A percentile compares a stretch with the other conserved stretches of the same genome.
Evolutionary conservation across 345 rosid genomes (phyloP).

Genomic region (Ceriops tagal): DNA sequence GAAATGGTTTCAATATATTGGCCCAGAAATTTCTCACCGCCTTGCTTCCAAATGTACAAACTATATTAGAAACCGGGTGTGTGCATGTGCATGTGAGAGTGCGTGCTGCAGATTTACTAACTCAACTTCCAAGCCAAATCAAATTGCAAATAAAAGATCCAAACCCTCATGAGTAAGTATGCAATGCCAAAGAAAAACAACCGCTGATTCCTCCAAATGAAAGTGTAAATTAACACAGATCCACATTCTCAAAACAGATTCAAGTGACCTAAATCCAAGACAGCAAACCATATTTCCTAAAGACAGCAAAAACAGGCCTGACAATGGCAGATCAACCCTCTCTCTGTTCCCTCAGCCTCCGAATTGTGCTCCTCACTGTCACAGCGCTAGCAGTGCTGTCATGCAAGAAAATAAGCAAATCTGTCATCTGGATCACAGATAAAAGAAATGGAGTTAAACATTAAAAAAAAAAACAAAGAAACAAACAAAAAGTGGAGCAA

Average conservation of each 20-base stretch:
- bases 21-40: too few relatives aligned
- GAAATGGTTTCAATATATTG: too few relatives aligned
- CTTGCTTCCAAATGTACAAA: too few relatives aligned
- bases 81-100: too few relatives aligned
- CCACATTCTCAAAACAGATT: slow-evolving; percentile 14
- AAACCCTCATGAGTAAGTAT: not conserved
- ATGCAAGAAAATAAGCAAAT: not conserved
- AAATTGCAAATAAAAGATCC: not conserved
- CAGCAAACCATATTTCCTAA: not conserved
- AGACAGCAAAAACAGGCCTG: not conserved
- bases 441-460: too few relatives aligned
- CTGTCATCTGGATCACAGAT: not conserved
- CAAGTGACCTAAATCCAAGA: slow-evolving; percentile 3
- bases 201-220: not conserved
- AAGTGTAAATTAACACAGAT: not conserved
- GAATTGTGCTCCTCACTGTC: slow-evolving; percentile 65
- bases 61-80: too few relatives aligned
- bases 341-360: slow-evolving; percentile 70
- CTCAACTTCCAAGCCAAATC: too few relatives aligned
- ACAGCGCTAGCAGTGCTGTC: slow-evolving; percentile 70
- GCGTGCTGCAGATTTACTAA: not conserved
- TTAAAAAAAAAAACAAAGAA: not conserved
- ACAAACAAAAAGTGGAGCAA: too few relatives aligned
- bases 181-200: not conserved
- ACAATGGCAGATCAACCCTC: slow-evolving; percentile 37